These are phyloP conservation scores for Stagonosporopsis vannaccii DNA, from an alignment of 2,329 filamentous ascomycete genomes.

Conservation along the genomic window DNA sequence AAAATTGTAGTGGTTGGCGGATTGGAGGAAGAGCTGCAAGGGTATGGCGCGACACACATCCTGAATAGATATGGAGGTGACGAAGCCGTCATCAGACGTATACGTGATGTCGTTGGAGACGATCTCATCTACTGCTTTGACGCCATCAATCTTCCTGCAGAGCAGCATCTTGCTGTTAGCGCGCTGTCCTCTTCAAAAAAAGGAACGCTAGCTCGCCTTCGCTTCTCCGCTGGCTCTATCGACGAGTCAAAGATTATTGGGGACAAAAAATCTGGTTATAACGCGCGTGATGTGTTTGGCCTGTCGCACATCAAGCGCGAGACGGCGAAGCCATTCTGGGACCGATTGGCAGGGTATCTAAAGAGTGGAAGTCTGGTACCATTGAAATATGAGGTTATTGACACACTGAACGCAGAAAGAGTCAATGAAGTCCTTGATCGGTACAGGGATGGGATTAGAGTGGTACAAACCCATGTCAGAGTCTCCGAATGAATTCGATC, in stretches of 20 bases:
- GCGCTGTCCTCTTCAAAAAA: background rate
- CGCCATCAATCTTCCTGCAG: background rate
- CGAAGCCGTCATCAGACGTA: background rate
- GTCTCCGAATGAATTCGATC: background rate
- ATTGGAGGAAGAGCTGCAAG: background rate
- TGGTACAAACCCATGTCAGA: background rate
- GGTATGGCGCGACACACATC: background rate
- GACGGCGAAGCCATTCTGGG: background rate
- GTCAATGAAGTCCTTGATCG: background rate
- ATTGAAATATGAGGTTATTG: background rate
- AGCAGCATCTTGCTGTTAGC: conserved; percentile 3
- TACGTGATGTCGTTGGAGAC: background rate
- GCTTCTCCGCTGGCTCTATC: background rate
- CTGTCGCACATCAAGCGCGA: background rate
- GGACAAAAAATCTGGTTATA: background rate
- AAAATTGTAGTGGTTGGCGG: conserved; percentile 1
- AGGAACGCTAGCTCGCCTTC: background rate
- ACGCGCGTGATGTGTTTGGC: background rate
- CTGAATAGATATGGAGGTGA: background rate
- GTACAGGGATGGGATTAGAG: background rate
- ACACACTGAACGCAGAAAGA: background rate
- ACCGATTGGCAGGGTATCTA: background rate
- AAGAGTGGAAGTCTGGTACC: background rate
- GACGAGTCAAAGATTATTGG: conserved; percentile 5
- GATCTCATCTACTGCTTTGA: background rate